Percentiles rank a stretch among this genome's conserved stretches.
Conservation (phyloP, 2,329 filamentous ascomycete species). For the Sporothrix inflata region DNA sequence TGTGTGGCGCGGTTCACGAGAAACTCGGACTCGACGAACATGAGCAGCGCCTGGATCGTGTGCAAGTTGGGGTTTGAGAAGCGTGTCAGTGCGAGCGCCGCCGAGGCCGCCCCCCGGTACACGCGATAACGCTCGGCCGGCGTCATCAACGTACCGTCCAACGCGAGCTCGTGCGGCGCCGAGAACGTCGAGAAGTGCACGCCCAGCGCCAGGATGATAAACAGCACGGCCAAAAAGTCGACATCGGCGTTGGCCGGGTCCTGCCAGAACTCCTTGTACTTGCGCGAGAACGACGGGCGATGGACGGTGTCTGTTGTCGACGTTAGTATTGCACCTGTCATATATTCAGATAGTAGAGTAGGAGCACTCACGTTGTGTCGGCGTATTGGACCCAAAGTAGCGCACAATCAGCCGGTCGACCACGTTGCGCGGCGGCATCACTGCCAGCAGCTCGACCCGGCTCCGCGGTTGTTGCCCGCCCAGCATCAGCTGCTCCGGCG, state of each 20-base stretch:
- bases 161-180: conserved; percentile 49
- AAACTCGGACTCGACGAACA: conserved; percentile 59
- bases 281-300: conserved; percentile 45
- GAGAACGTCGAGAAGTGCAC: conserved; percentile 51
- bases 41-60: conserved; percentile 55
- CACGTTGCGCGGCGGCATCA: conserved; percentile 51
- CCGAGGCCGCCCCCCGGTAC: conserved; percentile 55
- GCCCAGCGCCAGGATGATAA: conserved; percentile 39
- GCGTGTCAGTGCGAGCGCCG: conserved; percentile 54
- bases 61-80: conserved; percentile 54
- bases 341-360: too few relatives aligned
- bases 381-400: conserved; percentile 58
- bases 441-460: conserved; percentile 52
- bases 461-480: conserved; percentile 42
- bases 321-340: background rate
- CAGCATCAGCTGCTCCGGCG: conserved; percentile 50
- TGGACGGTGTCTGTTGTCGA: conserved; percentile 47
- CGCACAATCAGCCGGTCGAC: conserved; percentile 56
- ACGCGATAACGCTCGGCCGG: conserved; percentile 51
- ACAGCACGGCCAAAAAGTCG: conserved; percentile 41
- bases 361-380: conserved; percentile 44
- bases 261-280: conserved; percentile 40
- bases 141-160: conserved; percentile 48
- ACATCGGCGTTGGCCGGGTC: conserved; percentile 33
- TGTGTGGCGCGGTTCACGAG: conserved; percentile 54